phyloP scores from a whole-genome alignment of 768 basidiomycete species.

The Zangia roseola region DNA sequence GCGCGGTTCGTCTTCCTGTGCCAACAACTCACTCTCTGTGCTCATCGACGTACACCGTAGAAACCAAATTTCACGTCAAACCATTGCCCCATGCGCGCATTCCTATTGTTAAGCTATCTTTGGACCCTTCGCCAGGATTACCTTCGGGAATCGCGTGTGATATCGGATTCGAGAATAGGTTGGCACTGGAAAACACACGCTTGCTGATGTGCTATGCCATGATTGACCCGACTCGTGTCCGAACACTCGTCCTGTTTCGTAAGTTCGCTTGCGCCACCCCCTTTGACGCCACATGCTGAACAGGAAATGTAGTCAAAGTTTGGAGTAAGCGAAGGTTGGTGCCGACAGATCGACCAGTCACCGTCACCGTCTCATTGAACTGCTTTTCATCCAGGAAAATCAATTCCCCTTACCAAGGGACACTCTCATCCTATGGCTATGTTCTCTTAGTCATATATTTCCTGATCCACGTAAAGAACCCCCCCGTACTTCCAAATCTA shows the following conservation, averaged over 20 bases:
- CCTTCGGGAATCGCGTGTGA: slow-evolving; percentile 94
- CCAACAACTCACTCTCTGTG: slow-evolving; percentile 5
- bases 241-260: slow-evolving; percentile 96
- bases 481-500: slow-evolving; percentile 92
- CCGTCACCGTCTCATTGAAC: background rate
- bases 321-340: slow-evolving; percentile 91
- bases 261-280: slow-evolving; percentile 41
- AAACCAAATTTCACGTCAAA: slow-evolving; percentile 96
- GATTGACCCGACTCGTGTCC: slow-evolving; percentile 90
- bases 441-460: slow-evolving; percentile 98
- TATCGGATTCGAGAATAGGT: slow-evolving; percentile 96
- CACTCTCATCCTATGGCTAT: slow-evolving; percentile 95
- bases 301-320: slow-evolving; percentile 75
- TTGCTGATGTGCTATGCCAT: slow-evolving; percentile 96
- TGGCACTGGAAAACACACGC: slow-evolving; percentile 96
- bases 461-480: slow-evolving; percentile 95
- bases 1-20: slow-evolving; percentile 60
- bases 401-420: slow-evolving; percentile 97
- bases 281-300: slow-evolving; percentile 10
- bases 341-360: no score
- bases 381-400: slow-evolving; percentile 68
- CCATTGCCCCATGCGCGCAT: slow-evolving; percentile 95
- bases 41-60: slow-evolving; percentile 40
- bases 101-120: slow-evolving; percentile 95
- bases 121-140: slow-evolving; percentile 80